Conservation (phyloP, 805 yeast genomes). For the Wickerhamiella galacta region DNA sequence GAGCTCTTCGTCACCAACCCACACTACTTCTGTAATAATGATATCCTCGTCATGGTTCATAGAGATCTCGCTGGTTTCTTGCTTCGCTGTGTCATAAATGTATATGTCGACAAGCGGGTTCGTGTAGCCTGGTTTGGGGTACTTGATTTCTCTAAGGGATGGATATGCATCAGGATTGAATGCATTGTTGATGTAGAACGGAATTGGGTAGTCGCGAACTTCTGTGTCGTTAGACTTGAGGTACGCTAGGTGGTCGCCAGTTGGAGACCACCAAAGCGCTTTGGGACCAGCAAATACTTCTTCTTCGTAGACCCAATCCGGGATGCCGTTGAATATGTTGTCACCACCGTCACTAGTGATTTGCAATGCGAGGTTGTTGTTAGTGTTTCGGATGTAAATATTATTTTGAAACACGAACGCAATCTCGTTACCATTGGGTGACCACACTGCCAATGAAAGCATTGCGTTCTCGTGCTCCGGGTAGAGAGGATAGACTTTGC, state of each 20-base stretch:
- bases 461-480: slow-evolving; percentile 11
- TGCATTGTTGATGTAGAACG: slow-evolving; percentile 32
- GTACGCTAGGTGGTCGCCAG: slow-evolving; percentile 46
- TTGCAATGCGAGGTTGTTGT: slow-evolving; percentile 23
- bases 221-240: slow-evolving; percentile 54
- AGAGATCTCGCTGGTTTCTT: slow-evolving; percentile 12
- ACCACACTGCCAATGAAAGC: slow-evolving; percentile 49
- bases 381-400: slow-evolving; percentile 34
- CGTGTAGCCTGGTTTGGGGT: slow-evolving; percentile 70
- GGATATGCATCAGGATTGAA: slow-evolving; percentile 43
- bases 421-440: slow-evolving; percentile 50
- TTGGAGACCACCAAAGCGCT: slow-evolving; percentile 80
- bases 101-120: slow-evolving; percentile 51
- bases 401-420: slow-evolving; percentile 57
- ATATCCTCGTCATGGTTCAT: slow-evolving; percentile 22
- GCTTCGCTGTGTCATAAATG: slow-evolving; percentile 26
- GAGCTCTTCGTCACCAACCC: slow-evolving; percentile 43
- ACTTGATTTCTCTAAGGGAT: slow-evolving; percentile 41
- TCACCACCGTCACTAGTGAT: slow-evolving; percentile 57
- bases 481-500: slow-evolving; percentile 21
- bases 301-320: slow-evolving; percentile 92
- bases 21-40: slow-evolving; percentile 50
- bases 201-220: slow-evolving; percentile 58
- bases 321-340: slow-evolving; percentile 66
- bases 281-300: slow-evolving; percentile 58